Evolutionary conservation across 345 rosid genomes (phyloP), one percentile per base, ranked within the genome.

Genomic region (Bruguiera gymnorhiza): DNA sequence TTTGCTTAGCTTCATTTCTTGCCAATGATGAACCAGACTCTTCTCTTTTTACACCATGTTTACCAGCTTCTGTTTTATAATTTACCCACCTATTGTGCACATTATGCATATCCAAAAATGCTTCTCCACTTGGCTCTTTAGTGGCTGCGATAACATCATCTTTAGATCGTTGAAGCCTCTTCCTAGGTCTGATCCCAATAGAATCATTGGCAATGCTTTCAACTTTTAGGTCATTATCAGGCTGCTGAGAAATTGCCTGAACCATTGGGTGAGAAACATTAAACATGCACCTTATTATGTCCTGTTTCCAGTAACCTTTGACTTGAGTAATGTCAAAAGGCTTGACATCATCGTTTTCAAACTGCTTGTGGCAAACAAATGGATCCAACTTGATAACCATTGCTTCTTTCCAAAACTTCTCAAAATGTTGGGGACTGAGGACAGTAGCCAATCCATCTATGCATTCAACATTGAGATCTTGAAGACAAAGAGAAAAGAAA

Each of bases 401-500:
- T 6, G 75, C 78, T 75, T 65, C 81, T 62, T 82, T 82, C 48
- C 56, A 70, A 67, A 76, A 80, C 76, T 84, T 87, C 79, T 83
- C 82, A 30, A 86, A 86, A 63, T 92, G 96, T 66, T 79, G 80
- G 53, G 88, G 92, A 75, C 91, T 77, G 73, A 92, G 94, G 71
- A 92, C 88, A 43, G 87, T 83, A 69, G 95, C 96, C 86, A 86
- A 71, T 66, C 91, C 96, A 90, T 92, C 93, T 67, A 92, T 81
- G 86, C 96, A 89, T 74, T 92, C 95, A 46, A 92, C 76, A 78
- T 76, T 84, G 80, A 92, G 86, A 87, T 92, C 95, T 89, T 92
- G 98, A 75, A 74, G 91, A 86, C 86, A 84, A 74, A 76, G 87
- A 83, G 98, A 88, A 81, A 81, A 88, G 85, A 83, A 87, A 82